Evolutionary conservation across 257 asterid species (phyloP).

Genomic region (Eucommia ulmoides): DNA sequence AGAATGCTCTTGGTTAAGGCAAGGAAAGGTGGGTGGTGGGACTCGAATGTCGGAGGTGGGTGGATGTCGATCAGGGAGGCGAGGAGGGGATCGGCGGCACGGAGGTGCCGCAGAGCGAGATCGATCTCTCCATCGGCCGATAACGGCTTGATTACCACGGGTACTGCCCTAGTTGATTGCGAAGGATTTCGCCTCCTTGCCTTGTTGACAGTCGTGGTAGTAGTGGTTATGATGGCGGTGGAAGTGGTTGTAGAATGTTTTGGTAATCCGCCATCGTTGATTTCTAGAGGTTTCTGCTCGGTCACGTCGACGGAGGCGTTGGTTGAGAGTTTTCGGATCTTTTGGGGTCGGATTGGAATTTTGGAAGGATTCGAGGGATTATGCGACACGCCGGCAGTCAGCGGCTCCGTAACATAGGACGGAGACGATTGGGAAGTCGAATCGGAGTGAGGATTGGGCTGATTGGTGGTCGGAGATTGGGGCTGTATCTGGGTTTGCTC

Average conservation of each 20-base stretch:
- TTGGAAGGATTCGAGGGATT: slow-evolving; percentile 61
- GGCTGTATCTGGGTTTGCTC: slow-evolving; percentile 35
- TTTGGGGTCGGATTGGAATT: slow-evolving; percentile 92
- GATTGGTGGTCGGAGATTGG: slow-evolving; percentile 10
- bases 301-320: slow-evolving; percentile 10
- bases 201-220: too few relatives aligned
- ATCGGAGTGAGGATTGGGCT: slow-evolving; percentile 13
- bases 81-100: slow-evolving; percentile 49
- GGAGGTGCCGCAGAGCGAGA: slow-evolving; percentile 53
- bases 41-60: slow-evolving; percentile 51
- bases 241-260: slow-evolving; percentile 14
- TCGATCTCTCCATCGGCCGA: slow-evolving; percentile 57
- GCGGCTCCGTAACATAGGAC: not conserved
- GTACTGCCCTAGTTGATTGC: slow-evolving; percentile 37
- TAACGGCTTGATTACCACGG: slow-evolving; percentile 57
- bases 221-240: slow-evolving; percentile 13
- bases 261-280: slow-evolving; percentile 19
- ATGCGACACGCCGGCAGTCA: slow-evolving; percentile 14
- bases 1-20: slow-evolving; percentile 74
- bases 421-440: slow-evolving; percentile 21
- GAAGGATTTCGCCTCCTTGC: slow-evolving; percentile 48
- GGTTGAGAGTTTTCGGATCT: slow-evolving; percentile 67
- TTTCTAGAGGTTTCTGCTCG: slow-evolving; percentile 9
- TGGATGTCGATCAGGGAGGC: slow-evolving; percentile 43
- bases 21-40: slow-evolving; percentile 51